These are phyloP conservation scores for Monilinia vaccinii-corymbosi DNA, from an alignment of 2,329 filamentous ascomycete genomes.

Conservation along the genomic window DNA sequence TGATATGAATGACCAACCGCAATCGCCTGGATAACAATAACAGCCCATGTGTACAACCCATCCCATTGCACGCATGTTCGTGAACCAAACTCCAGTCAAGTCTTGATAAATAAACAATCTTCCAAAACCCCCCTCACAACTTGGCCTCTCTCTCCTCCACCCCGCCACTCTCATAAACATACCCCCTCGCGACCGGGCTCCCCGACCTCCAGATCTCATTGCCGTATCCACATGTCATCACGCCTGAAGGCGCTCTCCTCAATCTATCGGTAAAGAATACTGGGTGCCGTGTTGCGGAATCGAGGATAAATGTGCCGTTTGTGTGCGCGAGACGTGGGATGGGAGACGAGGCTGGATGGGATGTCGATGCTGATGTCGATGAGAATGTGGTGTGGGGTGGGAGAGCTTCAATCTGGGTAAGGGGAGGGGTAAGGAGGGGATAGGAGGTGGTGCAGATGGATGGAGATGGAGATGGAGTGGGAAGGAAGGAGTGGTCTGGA, in stretches of 20 bases:
- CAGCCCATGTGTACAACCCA: neutral
- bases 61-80: neutral
- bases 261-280: constrained; percentile 66
- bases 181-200: constrained; percentile 51
- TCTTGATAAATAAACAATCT: neutral
- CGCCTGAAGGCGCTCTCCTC: constrained; percentile 36
- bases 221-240: constrained; percentile 10
- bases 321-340: constrained; percentile 7
- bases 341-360: constrained; percentile 15
- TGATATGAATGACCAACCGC: neutral
- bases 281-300: constrained; percentile 57
- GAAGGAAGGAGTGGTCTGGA: constrained; percentile 2
- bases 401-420: constrained; percentile 41
- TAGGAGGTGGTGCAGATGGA: neutral
- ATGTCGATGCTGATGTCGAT: constrained; percentile 16
- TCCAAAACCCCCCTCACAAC: constrained; percentile 21
- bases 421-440: constrained; percentile 16
- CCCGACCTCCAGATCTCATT: constrained; percentile 17
- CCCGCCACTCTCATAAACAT: constrained; percentile 44
- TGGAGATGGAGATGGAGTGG: constrained; percentile 2
- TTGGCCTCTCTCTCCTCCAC: constrained; percentile 20
- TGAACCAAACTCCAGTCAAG: neutral
- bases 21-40: neutral
- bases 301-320: constrained; percentile 13
- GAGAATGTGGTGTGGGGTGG: constrained; percentile 28